phyloP scores from a whole-genome alignment of 176 grass and related monocot species.

The Carex cristatella region DNA sequence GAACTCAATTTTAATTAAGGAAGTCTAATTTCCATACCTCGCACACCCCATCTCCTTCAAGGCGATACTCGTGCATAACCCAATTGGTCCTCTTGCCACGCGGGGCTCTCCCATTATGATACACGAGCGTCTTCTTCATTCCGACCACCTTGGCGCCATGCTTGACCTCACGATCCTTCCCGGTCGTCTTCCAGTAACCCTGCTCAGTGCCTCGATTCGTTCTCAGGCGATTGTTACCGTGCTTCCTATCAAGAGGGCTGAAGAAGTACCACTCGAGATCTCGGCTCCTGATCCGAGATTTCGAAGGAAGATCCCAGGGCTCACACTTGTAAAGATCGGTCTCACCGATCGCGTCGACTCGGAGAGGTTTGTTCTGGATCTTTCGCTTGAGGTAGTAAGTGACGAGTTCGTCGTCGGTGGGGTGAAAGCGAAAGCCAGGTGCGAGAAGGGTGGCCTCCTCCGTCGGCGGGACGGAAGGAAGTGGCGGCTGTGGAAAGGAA shows the following conservation, averaged over 20 bases:
- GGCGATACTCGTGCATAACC: conserved; percentile 99
- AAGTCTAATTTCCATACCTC: conserved; percentile 9
- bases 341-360: conserved; percentile 79
- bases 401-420: conserved; percentile 74
- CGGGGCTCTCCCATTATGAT: conserved; percentile 69
- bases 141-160: conserved; percentile 45
- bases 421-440: conserved; percentile 73
- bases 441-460: conserved; percentile 47
- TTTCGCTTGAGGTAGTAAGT: conserved; percentile 93
- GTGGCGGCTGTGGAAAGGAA: conserved; percentile 14
- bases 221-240: conserved; percentile 63
- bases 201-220: conserved; percentile 67
- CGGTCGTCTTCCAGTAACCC: conserved; percentile 98
- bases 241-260: conserved; percentile 89
- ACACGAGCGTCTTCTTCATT: conserved; percentile 98
- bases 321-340: conserved; percentile 87
- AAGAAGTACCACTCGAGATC: conserved; percentile 99
- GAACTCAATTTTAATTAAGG: background rate
- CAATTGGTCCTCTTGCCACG: conserved; percentile 88
- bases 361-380: conserved; percentile 51
- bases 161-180: conserved; percentile 77
- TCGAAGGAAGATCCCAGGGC: conserved; percentile 75
- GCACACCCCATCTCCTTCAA: conserved; percentile 44
- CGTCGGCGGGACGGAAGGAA: background rate
- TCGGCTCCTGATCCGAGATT: conserved; percentile 64